Evolutionary conservation across 2,329 filamentous ascomycete species (phyloP).

Genomic region (Trichoderma endophyticum): DNA sequence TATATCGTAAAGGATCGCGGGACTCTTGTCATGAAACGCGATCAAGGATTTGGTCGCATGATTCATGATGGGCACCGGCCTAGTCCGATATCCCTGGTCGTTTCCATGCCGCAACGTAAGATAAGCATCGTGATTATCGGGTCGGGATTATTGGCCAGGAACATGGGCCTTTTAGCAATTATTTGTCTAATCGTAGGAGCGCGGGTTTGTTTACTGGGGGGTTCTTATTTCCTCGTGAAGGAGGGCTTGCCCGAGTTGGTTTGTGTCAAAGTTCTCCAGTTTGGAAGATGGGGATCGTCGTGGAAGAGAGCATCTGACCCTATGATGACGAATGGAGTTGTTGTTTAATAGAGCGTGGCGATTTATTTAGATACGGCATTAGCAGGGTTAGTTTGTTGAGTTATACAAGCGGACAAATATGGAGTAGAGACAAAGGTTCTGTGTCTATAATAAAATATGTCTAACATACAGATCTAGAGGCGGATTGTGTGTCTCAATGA

Average conservation of each 20-base stretch:
- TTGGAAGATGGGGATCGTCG: background rate
- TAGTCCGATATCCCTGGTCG: background rate
- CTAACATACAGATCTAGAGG: background rate
- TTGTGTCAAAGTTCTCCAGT: background rate
- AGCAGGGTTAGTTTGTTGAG: background rate
- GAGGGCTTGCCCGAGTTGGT: background rate
- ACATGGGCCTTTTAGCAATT: background rate
- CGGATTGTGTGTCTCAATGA: background rate
- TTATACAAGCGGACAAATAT: background rate
- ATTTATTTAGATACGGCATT: background rate
- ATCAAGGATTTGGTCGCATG: background rate
- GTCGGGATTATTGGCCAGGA: background rate
- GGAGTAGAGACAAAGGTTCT: background rate
- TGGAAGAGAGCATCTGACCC: background rate
- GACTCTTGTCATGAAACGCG: background rate
- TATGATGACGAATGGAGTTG: background rate
- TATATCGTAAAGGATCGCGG: background rate
- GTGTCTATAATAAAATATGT: background rate
- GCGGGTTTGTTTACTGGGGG: background rate
- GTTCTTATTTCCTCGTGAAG: background rate
- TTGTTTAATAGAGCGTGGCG: background rate
- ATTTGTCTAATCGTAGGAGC: background rate
- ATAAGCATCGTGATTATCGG: slow-evolving; percentile 7
- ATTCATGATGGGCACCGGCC: background rate
- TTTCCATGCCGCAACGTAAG: background rate